Conservation (phyloP, 306 rosid genomes). For the Lupinus albus region DNA sequence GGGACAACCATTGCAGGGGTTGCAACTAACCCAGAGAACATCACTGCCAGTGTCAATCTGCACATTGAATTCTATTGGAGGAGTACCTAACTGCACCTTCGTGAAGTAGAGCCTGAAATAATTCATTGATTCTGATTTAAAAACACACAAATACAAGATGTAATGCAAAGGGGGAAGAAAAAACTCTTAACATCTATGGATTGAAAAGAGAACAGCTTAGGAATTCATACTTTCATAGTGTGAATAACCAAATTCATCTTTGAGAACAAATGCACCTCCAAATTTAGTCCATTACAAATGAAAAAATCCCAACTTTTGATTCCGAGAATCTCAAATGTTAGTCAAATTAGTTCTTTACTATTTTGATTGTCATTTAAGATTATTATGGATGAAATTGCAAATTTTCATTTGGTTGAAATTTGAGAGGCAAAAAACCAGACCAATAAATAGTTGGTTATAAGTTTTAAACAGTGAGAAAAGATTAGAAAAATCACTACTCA, state of each 20-base stretch:
- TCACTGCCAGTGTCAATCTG: slow-evolving; percentile 99
- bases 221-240: too few relatives aligned
- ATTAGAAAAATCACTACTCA: neutral
- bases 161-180: neutral
- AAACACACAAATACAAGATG: neutral
- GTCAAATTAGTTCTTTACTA: too few relatives aligned
- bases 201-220: neutral
- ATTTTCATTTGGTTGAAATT: neutral
- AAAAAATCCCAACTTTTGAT: too few relatives aligned
- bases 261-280: too few relatives aligned
- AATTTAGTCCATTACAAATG: too few relatives aligned
- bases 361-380: too few relatives aligned
- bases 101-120: slow-evolving; percentile 81
- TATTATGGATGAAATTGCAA: too few relatives aligned
- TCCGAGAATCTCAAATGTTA: too few relatives aligned
- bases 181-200: slow-evolving; percentile 2
- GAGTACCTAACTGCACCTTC: slow-evolving; percentile 81
- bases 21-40: slow-evolving; percentile 91
- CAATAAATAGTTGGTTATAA: slow-evolving; percentile 11
- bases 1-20: slow-evolving; percentile 91
- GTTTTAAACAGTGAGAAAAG: neutral
- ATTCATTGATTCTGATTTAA: slow-evolving; percentile 27
- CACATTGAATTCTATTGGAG: slow-evolving; percentile 81
- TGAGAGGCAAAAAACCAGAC: slow-evolving; percentile 8
- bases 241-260: too few relatives aligned